Evolutionary conservation across 331 rosid species (phyloP).

Genomic region (Spiraea crenata): DNA sequence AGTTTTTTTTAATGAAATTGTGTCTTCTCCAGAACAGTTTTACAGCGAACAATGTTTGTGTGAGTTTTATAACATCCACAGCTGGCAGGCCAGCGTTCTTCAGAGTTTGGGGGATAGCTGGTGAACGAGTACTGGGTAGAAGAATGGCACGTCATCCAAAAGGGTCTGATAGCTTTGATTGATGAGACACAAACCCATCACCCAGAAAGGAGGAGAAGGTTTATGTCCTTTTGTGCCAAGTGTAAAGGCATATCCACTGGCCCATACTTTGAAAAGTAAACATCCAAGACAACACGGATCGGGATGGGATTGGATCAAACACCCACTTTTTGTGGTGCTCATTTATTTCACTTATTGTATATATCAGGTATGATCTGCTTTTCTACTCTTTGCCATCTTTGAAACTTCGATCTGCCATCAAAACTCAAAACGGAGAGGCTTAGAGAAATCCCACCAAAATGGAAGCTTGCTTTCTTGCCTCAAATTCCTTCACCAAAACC

Average conservation of each 20-base stretch:
- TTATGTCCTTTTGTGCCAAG: constrained; percentile 33
- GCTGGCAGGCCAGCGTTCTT: background rate
- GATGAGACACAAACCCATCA: constrained; percentile 17
- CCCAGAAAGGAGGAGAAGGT: constrained; percentile 16
- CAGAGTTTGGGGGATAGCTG: background rate
- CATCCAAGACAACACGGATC: background rate
- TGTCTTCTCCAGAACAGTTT: background rate
- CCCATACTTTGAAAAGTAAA: constrained; percentile 29
- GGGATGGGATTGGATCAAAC: constrained; percentile 29
- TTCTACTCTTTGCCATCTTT: constrained; percentile 15
- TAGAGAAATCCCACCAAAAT: constrained; percentile 17
- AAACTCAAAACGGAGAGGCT: background rate
- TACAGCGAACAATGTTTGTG: background rate
- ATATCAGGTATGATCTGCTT: constrained; percentile 25
- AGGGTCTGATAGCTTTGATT: constrained; percentile 26
- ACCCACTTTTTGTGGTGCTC: constrained; percentile 41
- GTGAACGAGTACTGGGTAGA: constrained; percentile 22
- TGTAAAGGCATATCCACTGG: constrained; percentile 50
- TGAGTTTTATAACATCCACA: background rate
- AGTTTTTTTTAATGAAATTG: background rate
- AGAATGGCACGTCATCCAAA: constrained; percentile 36
- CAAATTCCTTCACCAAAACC: constrained; percentile 48
- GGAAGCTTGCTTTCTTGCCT: constrained; percentile 72
- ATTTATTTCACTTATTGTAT: constrained; percentile 26
- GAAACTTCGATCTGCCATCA: constrained; percentile 20